phyloP scores from a whole-genome alignment of 2,329 filamentous ascomycete species.

The Amylocarpus encephaloides region DNA sequence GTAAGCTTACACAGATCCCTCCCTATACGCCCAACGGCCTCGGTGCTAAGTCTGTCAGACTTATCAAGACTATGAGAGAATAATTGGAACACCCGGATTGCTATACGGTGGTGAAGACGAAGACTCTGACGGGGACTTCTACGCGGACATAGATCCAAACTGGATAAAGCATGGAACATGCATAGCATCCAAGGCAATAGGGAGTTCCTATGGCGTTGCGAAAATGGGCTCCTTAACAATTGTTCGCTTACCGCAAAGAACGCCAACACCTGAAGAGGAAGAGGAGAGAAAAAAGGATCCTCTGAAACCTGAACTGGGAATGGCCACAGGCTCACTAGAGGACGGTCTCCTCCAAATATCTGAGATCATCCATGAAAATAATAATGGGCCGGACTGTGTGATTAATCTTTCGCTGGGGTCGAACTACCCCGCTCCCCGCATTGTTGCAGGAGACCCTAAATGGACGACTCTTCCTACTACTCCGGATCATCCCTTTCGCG shows the following conservation, averaged over 20 bases:
- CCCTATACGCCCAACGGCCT: too few species aligned
- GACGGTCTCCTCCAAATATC: too few species aligned
- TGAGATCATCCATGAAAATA: too few species aligned
- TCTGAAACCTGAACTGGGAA: too few species aligned
- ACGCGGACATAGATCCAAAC: not conserved
- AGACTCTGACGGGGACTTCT: not conserved
- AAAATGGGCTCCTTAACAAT: not conserved
- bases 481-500: not conserved
- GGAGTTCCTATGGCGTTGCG: not conserved
- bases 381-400: too few species aligned
- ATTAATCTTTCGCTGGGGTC: too few species aligned
- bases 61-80: too few species aligned
- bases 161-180: not conserved
- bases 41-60: too few species aligned
- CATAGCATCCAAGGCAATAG: not conserved
- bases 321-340: too few species aligned
- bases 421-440: too few species aligned
- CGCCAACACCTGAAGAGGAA: not conserved
- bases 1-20: too few species aligned
- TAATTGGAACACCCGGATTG: too few species aligned
- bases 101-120: not conserved
- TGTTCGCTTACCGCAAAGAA: not conserved
- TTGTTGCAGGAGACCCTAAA: not conserved
- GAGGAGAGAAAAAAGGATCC: not conserved
- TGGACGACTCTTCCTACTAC: not conserved